phyloP scores from a whole-genome alignment of 2,329 filamentous ascomycete genomes.

The Orbilia javanica region DNA sequence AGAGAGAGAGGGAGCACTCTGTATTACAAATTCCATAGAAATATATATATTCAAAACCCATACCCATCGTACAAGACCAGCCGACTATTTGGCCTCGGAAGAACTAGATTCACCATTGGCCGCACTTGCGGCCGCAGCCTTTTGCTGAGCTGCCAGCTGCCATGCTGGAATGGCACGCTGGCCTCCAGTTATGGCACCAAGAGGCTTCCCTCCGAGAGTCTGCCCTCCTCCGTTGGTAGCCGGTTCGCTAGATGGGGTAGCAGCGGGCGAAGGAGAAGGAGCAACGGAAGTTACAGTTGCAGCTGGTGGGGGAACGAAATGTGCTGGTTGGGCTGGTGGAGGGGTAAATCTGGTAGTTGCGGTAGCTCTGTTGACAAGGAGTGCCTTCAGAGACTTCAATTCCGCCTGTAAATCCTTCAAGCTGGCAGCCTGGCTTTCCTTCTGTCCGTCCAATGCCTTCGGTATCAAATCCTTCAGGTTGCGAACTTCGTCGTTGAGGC shows the following conservation, averaged over 20 bases:
- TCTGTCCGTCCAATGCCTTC: conserved; percentile 87
- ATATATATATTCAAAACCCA: conserved; percentile 35
- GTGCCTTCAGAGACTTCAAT: conserved; percentile 89
- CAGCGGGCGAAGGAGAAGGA: conserved; percentile 48
- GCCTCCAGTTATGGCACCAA: conserved; percentile 54
- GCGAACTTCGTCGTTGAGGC: conserved; percentile 87
- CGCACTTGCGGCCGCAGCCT: conserved; percentile 50
- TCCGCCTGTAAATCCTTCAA: conserved; percentile 88
- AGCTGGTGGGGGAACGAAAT: conserved; percentile 62
- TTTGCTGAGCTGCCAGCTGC: conserved; percentile 68
- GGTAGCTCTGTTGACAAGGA: conserved; percentile 77
- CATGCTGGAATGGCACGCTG: conserved; percentile 69
- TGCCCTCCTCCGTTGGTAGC: conserved; percentile 47
- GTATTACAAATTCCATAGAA: conserved; percentile 38
- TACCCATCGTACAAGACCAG: not conserved
- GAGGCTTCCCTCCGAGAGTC: conserved; percentile 59
- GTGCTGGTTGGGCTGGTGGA: conserved; percentile 62
- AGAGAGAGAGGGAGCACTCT: conserved; percentile 20
- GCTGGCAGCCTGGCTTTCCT: conserved; percentile 82
- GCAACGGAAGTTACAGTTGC: conserved; percentile 40
- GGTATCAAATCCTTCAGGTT: conserved; percentile 86
- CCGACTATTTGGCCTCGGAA: conserved; percentile 36
- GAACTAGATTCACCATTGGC: conserved; percentile 48
- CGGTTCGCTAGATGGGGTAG: conserved; percentile 30
- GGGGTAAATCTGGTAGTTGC: conserved; percentile 63